Conservation (phyloP, 1,284 basidiomycete genomes). For the Pyrrhoderma lamaoense region DNA sequence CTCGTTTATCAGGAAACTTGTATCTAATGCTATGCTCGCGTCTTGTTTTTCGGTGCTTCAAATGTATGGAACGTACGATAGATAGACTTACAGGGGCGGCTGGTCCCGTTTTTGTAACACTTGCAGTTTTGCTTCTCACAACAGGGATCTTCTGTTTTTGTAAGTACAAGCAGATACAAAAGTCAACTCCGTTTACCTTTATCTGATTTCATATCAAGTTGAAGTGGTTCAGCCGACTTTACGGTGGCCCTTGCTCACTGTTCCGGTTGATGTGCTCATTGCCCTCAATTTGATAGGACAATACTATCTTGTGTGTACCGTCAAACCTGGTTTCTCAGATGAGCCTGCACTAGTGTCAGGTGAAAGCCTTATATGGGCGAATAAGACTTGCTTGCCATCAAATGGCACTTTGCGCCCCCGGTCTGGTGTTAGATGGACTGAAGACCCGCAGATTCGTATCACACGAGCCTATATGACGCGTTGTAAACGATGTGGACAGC, state of each 20-base stretch:
- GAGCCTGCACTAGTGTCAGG: slow-evolving; percentile 39
- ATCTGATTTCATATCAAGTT: slow-evolving; percentile 39
- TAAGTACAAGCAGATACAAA: slow-evolving; percentile 37
- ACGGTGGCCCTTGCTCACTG: slow-evolving; percentile 45
- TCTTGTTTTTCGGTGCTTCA: slow-evolving; percentile 81
- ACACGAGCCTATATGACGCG: slow-evolving; percentile 47
- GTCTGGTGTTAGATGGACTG: slow-evolving; percentile 30
- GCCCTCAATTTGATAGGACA: slow-evolving; percentile 73
- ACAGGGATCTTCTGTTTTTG: slow-evolving; percentile 76
- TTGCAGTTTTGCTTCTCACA: slow-evolving; percentile 68
- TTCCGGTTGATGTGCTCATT: slow-evolving; percentile 66
- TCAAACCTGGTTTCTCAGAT: slow-evolving; percentile 66
- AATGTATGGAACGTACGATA: slow-evolving; percentile 65
- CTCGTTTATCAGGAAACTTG: too few species aligned
- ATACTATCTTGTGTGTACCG: slow-evolving; percentile 79
- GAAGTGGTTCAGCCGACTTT: slow-evolving; percentile 60
- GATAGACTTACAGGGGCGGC: slow-evolving; percentile 84
- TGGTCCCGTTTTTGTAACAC: slow-evolving; percentile 80
- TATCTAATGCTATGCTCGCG: slow-evolving; percentile 32
- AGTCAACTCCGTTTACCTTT: slow-evolving; percentile 1
- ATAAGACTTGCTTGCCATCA: too few species aligned
- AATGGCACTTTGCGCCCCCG: slow-evolving; percentile 22
- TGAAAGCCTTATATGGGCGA: slow-evolving; percentile 47
- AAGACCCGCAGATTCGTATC: slow-evolving; percentile 34
- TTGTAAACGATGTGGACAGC: slow-evolving; percentile 62